Evolutionary conservation across 208 protist genomes (phyloP).

Genomic region (Acanthamoeba quina): DNA sequence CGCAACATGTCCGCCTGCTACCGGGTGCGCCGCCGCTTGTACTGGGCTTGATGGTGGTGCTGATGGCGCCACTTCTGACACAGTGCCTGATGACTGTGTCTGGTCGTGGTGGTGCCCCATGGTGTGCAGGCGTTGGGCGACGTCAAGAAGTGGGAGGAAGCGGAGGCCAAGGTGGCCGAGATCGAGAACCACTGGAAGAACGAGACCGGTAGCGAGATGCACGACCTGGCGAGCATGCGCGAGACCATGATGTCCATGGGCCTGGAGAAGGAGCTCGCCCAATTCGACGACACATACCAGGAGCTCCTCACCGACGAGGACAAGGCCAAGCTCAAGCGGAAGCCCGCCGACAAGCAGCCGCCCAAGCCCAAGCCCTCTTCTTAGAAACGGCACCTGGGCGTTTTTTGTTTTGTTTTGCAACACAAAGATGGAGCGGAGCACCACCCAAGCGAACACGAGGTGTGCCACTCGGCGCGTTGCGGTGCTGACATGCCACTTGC

Average conservation of each 20-base stretch:
- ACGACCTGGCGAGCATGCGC: neutral
- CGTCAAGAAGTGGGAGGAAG: neutral
- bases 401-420: neutral
- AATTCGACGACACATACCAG: neutral
- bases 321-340: neutral
- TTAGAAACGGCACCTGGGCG: neutral
- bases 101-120: too few species aligned
- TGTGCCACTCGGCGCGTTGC: too few species aligned
- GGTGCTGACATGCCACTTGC: too few species aligned
- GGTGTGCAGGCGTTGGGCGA: neutral
- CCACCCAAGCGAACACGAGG: too few species aligned
- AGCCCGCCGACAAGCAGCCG: neutral
- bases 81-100: neutral
- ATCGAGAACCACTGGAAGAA: neutral
- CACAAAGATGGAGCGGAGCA: too few species aligned
- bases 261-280: slow-evolving; percentile 30
- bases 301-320: neutral
- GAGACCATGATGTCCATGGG: slow-evolving; percentile 3
- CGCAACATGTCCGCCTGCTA: slow-evolving; percentile 7
- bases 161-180: neutral
- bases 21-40: neutral
- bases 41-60: too few species aligned
- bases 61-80: neutral
- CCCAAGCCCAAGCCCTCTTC: neutral
- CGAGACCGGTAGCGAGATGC: neutral